Conservation (phyloP, 2,329 filamentous ascomycete species). For the Magnaporthales sp. region DNA sequence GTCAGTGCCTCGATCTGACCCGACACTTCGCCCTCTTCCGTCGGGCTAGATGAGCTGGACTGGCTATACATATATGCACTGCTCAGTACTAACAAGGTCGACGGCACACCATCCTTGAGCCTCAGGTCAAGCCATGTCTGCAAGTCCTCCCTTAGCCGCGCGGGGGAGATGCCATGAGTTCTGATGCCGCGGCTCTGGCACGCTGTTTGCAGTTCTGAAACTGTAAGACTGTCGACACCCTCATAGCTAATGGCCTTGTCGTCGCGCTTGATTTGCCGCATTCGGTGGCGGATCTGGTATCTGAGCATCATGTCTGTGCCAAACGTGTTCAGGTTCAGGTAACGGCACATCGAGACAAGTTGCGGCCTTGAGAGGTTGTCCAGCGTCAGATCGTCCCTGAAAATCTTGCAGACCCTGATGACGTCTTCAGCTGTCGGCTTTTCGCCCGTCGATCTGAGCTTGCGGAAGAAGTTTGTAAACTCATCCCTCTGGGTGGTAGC, state of each 20-base stretch:
- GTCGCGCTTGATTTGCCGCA: slow-evolving; percentile 98
- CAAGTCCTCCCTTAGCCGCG: slow-evolving; percentile 77
- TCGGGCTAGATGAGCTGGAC: slow-evolving; percentile 16
- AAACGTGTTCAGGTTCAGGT: slow-evolving; percentile 96
- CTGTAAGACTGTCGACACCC: slow-evolving; percentile 87
- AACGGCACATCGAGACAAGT: slow-evolving; percentile 93
- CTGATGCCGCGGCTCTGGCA: slow-evolving; percentile 87
- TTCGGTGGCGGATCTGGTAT: slow-evolving; percentile 93
- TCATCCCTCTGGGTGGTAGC: slow-evolving; percentile 85
- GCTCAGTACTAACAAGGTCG: slow-evolving; percentile 87
- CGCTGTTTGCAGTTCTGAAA: slow-evolving; percentile 84
- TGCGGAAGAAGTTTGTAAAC: slow-evolving; percentile 95
- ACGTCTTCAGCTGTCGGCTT: slow-evolving; percentile 81
- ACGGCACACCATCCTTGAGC: slow-evolving; percentile 90
- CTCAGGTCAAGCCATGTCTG: slow-evolving; percentile 91
- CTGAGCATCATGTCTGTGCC: slow-evolving; percentile 97
- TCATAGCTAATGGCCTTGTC: slow-evolving; percentile 91
- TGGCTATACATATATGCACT: slow-evolving; percentile 97
- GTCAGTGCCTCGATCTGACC: slow-evolving; percentile 89
- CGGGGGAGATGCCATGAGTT: slow-evolving; percentile 86
- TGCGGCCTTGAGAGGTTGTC: slow-evolving; percentile 96
- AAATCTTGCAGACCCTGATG: slow-evolving; percentile 98
- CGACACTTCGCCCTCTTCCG: slow-evolving; percentile 67
- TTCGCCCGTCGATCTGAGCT: slow-evolving; percentile 86
- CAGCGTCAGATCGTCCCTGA: slow-evolving; percentile 93